Percentiles rank a stretch among this genome's conserved stretches.
Conservation (phyloP, 495 filamentous ascomycete species). For the Penicillium longicatenatum region DNA sequence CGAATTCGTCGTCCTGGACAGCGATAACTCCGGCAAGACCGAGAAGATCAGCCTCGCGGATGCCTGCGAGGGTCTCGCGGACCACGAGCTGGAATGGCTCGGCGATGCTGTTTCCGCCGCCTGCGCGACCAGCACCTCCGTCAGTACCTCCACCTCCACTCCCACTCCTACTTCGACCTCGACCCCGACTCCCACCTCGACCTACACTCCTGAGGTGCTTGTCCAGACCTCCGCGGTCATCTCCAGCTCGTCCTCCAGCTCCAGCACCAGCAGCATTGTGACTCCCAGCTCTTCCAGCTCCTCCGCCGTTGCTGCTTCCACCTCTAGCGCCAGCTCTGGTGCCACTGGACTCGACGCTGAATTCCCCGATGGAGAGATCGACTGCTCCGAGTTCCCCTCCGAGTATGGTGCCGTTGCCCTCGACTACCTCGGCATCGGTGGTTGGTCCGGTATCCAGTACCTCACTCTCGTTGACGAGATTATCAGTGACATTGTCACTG, state of each 20-base stretch:
- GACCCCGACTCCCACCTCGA: conserved; percentile 25
- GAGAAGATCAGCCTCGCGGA: conserved; percentile 51
- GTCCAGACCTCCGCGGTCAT: conserved; percentile 23
- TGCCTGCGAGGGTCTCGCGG: conserved; percentile 63
- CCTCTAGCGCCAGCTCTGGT: conserved; percentile 19
- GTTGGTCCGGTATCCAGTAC: conserved; percentile 83
- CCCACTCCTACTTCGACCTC: conserved; percentile 22
- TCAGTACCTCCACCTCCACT: conserved; percentile 23
- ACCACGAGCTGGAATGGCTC: conserved; percentile 51
- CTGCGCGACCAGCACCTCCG: conserved; percentile 30
- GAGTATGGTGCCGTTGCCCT: conserved; percentile 78
- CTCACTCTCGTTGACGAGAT: conserved; percentile 38
- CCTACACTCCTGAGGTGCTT: conserved; percentile 32
- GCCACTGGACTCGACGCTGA: conserved; percentile 61
- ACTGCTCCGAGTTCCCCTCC: conserved; percentile 75
- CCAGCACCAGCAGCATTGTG: conserved; percentile 18
- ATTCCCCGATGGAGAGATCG: conserved; percentile 77
- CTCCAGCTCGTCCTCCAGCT: conserved; percentile 21
- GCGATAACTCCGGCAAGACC: conserved; percentile 11
- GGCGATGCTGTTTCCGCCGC: conserved; percentile 33
- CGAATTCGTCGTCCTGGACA: conserved; percentile 52
- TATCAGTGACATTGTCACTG: conserved; percentile 63
- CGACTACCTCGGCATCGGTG: conserved; percentile 65
- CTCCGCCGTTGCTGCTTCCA: conserved; percentile 18
- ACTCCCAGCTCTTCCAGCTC: conserved; percentile 22